Percentiles rank a stretch among this genome's conserved stretches.
Conservation (phyloP, 176 grass and related monocot genomes). For the Bothriochloa decipiens region DNA sequence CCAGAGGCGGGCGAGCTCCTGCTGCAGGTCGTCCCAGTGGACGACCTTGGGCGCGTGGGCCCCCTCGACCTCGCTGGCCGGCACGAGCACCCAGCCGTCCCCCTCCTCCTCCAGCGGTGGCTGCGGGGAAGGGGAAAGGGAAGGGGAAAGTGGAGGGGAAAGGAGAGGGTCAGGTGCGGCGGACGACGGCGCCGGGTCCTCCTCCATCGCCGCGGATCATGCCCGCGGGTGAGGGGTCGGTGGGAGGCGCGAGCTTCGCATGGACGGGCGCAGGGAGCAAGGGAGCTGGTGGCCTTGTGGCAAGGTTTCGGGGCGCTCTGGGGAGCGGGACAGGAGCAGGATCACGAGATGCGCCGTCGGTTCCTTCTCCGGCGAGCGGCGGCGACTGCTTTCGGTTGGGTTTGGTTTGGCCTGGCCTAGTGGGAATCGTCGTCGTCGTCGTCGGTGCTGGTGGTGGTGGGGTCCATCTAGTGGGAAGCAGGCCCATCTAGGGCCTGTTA, state of each 20-base stretch:
- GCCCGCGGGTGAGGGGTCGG: neutral
- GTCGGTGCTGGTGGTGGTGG: neutral
- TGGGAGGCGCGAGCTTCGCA: neutral
- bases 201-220: conserved; percentile 49
- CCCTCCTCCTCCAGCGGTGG: conserved; percentile 20
- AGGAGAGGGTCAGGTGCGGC: conserved; percentile 22
- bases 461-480: neutral
- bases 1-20: conserved; percentile 85
- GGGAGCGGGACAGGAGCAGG: neutral
- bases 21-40: conserved; percentile 91
- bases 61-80: conserved; percentile 43
- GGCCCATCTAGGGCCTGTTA: neutral
- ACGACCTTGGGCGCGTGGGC: conserved; percentile 63
- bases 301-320: neutral
- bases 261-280: neutral
- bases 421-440: neutral
- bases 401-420: neutral
- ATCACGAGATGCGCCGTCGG: neutral
- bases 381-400: neutral
- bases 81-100: conserved; percentile 48
- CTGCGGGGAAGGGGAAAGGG: neutral
- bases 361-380: conserved; percentile 3
- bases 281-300: neutral
- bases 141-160: no score
- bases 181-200: conserved; percentile 39